phyloP scores from a whole-genome alignment of 2,329 filamentous ascomycete species.

The Chrysosporium queenslandicum region DNA sequence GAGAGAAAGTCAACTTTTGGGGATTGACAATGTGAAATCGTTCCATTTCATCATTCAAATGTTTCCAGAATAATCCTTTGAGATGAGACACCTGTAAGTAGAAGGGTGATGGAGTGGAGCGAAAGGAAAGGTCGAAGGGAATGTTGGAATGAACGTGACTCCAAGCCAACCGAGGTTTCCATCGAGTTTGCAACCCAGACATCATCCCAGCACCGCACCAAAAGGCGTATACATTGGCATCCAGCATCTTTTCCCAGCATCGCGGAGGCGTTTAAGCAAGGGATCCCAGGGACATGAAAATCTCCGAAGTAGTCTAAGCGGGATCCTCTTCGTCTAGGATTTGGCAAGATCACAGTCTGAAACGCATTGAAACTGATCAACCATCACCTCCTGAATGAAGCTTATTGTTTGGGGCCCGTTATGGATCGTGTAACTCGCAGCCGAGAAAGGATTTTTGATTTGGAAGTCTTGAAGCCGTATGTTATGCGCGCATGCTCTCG shows the following conservation, averaged over 20 bases:
- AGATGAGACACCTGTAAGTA: too few relatives aligned
- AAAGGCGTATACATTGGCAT: not conserved
- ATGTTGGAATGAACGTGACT: constrained; percentile 2
- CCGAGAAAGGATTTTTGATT: constrained; percentile 6
- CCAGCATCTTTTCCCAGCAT: not conserved
- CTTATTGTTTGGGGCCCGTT: not conserved
- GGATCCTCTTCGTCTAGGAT: not conserved
- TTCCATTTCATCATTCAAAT: too few relatives aligned
- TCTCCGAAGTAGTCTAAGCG: constrained; percentile 5
- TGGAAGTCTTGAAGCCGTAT: constrained; percentile 15
- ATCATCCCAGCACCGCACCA: not conserved
- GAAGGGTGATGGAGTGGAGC: not conserved
- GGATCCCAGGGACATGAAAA: constrained; percentile 7
- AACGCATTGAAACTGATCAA: constrained; percentile 9
- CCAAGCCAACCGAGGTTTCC: constrained; percentile 2
- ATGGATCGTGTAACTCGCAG: constrained; percentile 2
- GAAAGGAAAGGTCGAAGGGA: not conserved
- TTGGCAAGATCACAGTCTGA: constrained; percentile 1
- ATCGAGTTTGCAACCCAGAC: constrained; percentile 2
- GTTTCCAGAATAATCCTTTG: not conserved
- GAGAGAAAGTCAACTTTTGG: not conserved
- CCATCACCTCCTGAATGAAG: not conserved
- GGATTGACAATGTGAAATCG: not conserved
- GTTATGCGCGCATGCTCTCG: not conserved
- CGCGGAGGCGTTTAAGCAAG: not conserved